Base-by-base conservation (phyloP, 129 eudicot genomes). In the Artemisia tridentata region DNA sequence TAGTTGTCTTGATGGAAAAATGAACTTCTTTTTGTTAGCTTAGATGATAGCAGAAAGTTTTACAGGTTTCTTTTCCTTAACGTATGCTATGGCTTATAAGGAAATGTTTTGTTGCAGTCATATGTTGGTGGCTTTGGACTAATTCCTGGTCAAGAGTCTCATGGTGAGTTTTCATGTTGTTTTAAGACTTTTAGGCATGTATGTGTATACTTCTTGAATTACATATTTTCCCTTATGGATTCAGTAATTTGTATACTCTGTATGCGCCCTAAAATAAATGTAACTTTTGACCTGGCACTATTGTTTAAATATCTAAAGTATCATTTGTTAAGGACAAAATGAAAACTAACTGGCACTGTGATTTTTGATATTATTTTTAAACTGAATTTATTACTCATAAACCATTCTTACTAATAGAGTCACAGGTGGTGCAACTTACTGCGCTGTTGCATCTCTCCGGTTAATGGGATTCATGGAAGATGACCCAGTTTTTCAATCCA, bases 351-450 rank as follows among this genome's bases (percentile, higher is more conserved):
- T 29, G 19, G 17, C 48, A 62, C 38, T 41, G 21, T 56, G 17
- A 50, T 48, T 16, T 71, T 46, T 7, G 18, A 18, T 38, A 12
- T 7, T 2, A 54, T 16, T 11, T 46, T 12, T 51, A 21, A 57
- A 65, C 72, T 50, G 46, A 34, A 31, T 63, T 64, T 72, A 57
- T 80, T 79, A 72, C 85, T 86, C 78, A 87, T 74, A 75, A 70
- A 82, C 51, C 64, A 72, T 80, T 77, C 74, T 76, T 83, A 65
- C 74, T 74, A 63, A 80, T 89, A 87, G 97, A 80, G 77, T 82
- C 73, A 75, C 99, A 95, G 99, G 99, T 85, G 99, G 99, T 78
- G 99, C 90, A 84, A 95, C 99, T 64, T 95, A 85, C 69, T 95
- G 99, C 62, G 99, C 97, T 72, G 84, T 95, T 75, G 96, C 99